Conservation (phyloP, 306 rosid species). For the Astragalus membranaceus region DNA sequence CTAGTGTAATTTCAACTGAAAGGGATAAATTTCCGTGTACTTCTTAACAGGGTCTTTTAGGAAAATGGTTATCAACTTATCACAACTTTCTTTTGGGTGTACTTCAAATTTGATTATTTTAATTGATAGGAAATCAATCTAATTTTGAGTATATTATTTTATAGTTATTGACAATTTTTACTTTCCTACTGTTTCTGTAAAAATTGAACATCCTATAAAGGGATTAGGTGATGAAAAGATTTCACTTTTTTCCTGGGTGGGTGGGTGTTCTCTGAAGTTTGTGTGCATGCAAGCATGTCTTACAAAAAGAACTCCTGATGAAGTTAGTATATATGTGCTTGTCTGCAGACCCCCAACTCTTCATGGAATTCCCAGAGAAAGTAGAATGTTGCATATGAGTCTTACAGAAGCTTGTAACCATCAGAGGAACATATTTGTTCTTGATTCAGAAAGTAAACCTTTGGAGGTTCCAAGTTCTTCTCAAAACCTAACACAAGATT, state of each 20-base stretch:
- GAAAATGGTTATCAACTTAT: not conserved
- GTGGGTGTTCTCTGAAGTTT: not conserved
- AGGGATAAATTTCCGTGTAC: not conserved
- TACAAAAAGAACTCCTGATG: not conserved
- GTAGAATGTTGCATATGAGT: slow-evolving; percentile 55
- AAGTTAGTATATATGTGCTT: slow-evolving; percentile 4
- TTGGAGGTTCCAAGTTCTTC: slow-evolving; percentile 44
- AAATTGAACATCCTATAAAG: not conserved
- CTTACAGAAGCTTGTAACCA: slow-evolving; percentile 57
- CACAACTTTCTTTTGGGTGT: not conserved
- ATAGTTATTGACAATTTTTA: not conserved
- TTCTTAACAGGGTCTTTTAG: not conserved
- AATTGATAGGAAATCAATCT: not conserved
- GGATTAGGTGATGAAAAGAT: not conserved
- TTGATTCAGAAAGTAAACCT: slow-evolving; percentile 58
- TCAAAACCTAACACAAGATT: slow-evolving; percentile 34
- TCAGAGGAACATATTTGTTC: slow-evolving; percentile 61
- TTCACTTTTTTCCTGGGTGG: not conserved
- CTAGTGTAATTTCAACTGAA: not conserved
- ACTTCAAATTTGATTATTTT: not conserved
- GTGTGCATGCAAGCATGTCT: not conserved
- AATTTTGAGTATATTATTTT: not conserved
- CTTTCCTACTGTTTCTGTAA: not conserved
- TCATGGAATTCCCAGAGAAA: slow-evolving; percentile 82
- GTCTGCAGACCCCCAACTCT: slow-evolving; percentile 78